A percentile compares a stretch with the other conserved stretches of the same genome.
Evolutionary conservation across 192 early-diverging fungal genomes (phyloP).

Genomic region (Rhizophagus clarus): DNA sequence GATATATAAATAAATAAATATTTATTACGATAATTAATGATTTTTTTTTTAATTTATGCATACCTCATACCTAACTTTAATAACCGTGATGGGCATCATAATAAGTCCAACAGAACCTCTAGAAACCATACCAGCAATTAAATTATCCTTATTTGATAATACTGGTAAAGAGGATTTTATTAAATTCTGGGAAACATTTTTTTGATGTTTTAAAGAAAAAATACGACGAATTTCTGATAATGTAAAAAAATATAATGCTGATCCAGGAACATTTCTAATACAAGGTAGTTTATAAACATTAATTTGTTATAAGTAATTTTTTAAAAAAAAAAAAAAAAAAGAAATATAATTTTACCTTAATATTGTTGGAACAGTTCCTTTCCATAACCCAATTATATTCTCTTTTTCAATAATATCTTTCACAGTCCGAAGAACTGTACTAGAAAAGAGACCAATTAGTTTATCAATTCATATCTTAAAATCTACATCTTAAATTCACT

Average conservation of each 20-base stretch:
- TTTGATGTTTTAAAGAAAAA: constrained; percentile 45
- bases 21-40: not conserved
- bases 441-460: not conserved
- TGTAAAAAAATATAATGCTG: constrained; percentile 71
- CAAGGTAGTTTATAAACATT: not conserved
- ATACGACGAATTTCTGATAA: constrained; percentile 65
- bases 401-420: constrained; percentile 61
- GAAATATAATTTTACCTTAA: constrained; percentile 53
- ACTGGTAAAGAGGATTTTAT: constrained; percentile 38
- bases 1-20: not conserved
- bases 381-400: constrained; percentile 73
- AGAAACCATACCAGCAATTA: constrained; percentile 70
- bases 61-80: constrained; percentile 91
- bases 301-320: too few relatives aligned
- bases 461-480: too few relatives aligned
- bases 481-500: not conserved
- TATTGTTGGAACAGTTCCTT: constrained; percentile 74
- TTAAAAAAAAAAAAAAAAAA: not conserved
- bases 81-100: constrained; percentile 92
- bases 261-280: constrained; percentile 67
- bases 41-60: not conserved
- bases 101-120: constrained; percentile 78
- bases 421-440: constrained; percentile 59
- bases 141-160: constrained; percentile 63
- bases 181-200: constrained; percentile 17